Conservation (phyloP, 805 yeast genomes). For the Tetrapisispora arboricola region DNA sequence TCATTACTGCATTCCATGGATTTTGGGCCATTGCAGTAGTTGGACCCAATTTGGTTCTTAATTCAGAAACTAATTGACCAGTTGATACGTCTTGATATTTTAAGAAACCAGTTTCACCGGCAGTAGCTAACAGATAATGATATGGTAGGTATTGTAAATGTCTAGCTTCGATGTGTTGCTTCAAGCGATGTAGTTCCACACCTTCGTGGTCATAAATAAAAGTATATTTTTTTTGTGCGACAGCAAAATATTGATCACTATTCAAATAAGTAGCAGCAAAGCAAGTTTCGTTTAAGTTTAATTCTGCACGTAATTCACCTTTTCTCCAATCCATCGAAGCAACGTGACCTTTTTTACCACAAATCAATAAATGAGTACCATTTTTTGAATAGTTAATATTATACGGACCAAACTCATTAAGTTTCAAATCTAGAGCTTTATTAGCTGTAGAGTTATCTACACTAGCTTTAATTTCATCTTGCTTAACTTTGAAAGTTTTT, state of each 20-base stretch:
- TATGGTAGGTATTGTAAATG: conserved; percentile 82
- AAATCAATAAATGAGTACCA: conserved; percentile 75
- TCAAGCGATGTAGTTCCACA: conserved; percentile 80
- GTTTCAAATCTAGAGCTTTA: conserved; percentile 62
- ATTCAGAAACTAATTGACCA: conserved; percentile 74
- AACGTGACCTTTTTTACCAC: conserved; percentile 89
- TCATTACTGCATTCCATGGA: conserved; percentile 93
- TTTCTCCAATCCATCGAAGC: conserved; percentile 94
- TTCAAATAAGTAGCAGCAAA: conserved; percentile 85
- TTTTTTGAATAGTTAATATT: conserved; percentile 70
- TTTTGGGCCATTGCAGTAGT: conserved; percentile 81
- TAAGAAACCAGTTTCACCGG: conserved; percentile 81
- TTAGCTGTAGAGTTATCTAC: conserved; percentile 71
- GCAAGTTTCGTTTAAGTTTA: conserved; percentile 80
- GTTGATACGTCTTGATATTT: conserved; percentile 95
- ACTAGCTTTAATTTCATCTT: conserved; percentile 60
- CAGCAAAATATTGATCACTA: conserved; percentile 89
- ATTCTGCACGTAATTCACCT: conserved; percentile 71
- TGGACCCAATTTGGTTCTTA: conserved; percentile 83
- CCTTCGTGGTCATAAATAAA: conserved; percentile 89
- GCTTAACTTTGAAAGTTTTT: conserved; percentile 75
- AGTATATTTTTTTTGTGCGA: conserved; percentile 90
- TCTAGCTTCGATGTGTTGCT: conserved; percentile 81
- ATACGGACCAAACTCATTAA: conserved; percentile 83
- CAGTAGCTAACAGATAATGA: conserved; percentile 77